Conservation (phyloP, 257 asterid genomes). For the Fraxinus quadrangulata region DNA sequence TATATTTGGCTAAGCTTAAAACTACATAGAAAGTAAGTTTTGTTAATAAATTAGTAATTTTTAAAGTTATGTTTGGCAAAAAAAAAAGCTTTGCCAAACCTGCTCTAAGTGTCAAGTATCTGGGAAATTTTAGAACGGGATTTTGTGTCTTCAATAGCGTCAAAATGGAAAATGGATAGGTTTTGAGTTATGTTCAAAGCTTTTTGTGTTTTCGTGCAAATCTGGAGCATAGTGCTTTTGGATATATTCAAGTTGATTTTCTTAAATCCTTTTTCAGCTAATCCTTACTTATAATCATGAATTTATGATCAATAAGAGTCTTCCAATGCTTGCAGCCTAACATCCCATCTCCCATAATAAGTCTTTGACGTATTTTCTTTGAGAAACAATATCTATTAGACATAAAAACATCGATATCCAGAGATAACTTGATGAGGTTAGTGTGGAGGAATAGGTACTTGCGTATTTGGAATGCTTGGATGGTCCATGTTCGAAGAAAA, state of each 20-base stretch:
- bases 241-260: neutral
- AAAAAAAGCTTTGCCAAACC: neutral
- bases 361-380: neutral
- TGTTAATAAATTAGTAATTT: no score
- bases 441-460: no score
- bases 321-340: neutral
- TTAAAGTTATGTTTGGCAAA: neutral
- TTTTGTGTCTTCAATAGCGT: neutral
- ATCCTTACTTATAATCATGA: no score
- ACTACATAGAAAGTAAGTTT: neutral
- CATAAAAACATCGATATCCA: neutral
- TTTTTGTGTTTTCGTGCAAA: neutral
- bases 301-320: neutral
- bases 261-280: no score
- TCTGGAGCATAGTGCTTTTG: neutral
- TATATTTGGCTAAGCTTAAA: neutral
- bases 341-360: neutral
- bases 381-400: neutral
- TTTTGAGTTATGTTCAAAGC: conserved; percentile 11
- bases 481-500: no score
- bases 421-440: no score
- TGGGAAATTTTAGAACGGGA: neutral
- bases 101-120: neutral
- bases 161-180: conserved; percentile 1
- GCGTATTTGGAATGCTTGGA: no score